Percentiles rank a stretch among this genome's conserved stretches.
phyloP scores from a whole-genome alignment of 2,329 filamentous ascomycete species.

The Fusarium beomiforme region DNA sequence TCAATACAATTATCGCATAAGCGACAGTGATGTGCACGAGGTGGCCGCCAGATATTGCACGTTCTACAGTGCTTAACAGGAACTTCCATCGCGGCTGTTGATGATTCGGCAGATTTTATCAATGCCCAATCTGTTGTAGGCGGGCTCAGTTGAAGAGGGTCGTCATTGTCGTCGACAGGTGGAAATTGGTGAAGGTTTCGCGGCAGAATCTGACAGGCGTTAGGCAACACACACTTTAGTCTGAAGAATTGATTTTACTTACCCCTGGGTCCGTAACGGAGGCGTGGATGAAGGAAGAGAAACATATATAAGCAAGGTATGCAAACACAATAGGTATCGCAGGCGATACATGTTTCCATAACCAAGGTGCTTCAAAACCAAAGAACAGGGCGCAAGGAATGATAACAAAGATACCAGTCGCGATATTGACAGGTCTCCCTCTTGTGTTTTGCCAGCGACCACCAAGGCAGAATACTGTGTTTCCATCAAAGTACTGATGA shows the following conservation, averaged over 20 bases:
- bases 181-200: constrained; percentile 92
- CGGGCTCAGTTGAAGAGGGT: constrained; percentile 83
- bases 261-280: constrained; percentile 93
- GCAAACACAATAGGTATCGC: constrained; percentile 90
- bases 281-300: constrained; percentile 94
- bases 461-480: constrained; percentile 87
- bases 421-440: constrained; percentile 88
- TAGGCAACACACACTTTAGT: not conserved
- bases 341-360: constrained; percentile 88
- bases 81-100: constrained; percentile 93
- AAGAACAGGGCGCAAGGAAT: constrained; percentile 87
- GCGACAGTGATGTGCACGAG: constrained; percentile 94
- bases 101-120: constrained; percentile 80
- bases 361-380: constrained; percentile 81
- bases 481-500: constrained; percentile 93
- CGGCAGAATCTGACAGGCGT: constrained; percentile 78
- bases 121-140: constrained; percentile 94
- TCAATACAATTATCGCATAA: constrained; percentile 98
- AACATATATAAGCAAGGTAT: constrained; percentile 89
- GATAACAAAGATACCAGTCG: constrained; percentile 82
- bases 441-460: constrained; percentile 89
- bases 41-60: constrained; percentile 96
- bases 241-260: constrained; percentile 53
- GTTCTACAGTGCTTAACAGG: constrained; percentile 98
- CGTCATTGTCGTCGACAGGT: constrained; percentile 76